phyloP scores from a whole-genome alignment of 2,329 filamentous ascomycete species.

The Diaporthe destruens region DNA sequence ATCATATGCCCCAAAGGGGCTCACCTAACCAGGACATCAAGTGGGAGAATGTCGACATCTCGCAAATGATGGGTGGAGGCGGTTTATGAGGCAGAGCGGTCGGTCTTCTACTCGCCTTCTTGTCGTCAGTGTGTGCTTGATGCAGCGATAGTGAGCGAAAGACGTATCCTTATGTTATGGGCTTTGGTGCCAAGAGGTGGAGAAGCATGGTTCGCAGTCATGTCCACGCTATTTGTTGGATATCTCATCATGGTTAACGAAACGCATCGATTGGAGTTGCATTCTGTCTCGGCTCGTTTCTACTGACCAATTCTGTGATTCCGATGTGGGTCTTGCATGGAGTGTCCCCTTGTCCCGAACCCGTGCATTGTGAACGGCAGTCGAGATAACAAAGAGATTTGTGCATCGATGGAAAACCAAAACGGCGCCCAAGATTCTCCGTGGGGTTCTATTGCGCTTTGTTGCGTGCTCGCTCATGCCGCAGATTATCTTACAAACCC shows the following conservation, averaged over 20 bases:
- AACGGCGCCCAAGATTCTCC: background rate
- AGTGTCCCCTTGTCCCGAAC: slow-evolving; percentile 5
- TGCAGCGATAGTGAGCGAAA: background rate
- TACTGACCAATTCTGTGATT: background rate
- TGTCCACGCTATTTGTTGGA: slow-evolving; percentile 26
- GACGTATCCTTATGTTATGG: slow-evolving; percentile 10
- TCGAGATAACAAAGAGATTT: background rate
- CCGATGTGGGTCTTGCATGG: background rate
- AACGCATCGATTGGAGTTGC: slow-evolving; percentile 38
- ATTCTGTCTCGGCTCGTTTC: background rate
- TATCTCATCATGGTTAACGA: slow-evolving; percentile 39
- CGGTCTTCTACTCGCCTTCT: background rate
- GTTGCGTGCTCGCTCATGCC: background rate
- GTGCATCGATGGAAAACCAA: background rate
- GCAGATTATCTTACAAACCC: background rate
- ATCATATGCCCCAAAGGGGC: slow-evolving; percentile 41
- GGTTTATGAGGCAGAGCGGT: slow-evolving; percentile 40
- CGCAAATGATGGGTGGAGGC: slow-evolving; percentile 56
- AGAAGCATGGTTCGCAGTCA: background rate
- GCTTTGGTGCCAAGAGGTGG: background rate
- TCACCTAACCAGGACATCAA: slow-evolving; percentile 49
- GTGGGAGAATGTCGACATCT: slow-evolving; percentile 61
- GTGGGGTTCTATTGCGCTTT: background rate
- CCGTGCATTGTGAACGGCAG: background rate
- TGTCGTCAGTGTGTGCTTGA: background rate